These are phyloP conservation scores for Ascochyta rabiei DNA, from an alignment of 2,329 filamentous ascomycete genomes.

Conservation along the genomic window DNA sequence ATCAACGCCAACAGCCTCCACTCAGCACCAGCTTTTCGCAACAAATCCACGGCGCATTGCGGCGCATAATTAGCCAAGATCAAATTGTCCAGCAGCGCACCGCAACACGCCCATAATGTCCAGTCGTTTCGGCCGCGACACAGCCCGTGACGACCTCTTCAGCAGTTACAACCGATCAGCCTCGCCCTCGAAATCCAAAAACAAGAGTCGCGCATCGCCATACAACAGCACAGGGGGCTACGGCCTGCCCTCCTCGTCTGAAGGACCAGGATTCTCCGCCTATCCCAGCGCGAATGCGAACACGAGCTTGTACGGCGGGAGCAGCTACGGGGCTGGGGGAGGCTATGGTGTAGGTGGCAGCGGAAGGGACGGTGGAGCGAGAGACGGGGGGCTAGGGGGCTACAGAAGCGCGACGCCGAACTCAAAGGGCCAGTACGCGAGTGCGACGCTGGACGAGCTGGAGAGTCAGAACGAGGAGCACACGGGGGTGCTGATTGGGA, in stretches of 20 bases:
- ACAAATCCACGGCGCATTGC: not conserved
- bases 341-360: not conserved
- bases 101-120: constrained; percentile 20
- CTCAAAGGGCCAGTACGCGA: constrained; percentile 76
- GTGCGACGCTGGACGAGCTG: constrained; percentile 87
- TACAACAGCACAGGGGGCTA: constrained; percentile 23
- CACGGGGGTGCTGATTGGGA: constrained; percentile 86
- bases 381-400: not conserved
- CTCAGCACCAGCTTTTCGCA: not conserved
- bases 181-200: constrained; percentile 46
- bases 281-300: constrained; percentile 37
- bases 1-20: no score
- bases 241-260: constrained; percentile 12
- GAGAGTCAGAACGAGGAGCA: constrained; percentile 95
- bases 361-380: not conserved
- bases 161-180: constrained; percentile 46
- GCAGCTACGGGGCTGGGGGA: not conserved
- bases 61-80: not conserved
- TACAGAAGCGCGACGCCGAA: constrained; percentile 52
- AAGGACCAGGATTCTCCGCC: constrained; percentile 31
- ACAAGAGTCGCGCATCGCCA: constrained; percentile 24
- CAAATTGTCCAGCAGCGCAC: constrained; percentile 1
- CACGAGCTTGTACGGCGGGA: constrained; percentile 11
- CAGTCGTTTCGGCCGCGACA: constrained; percentile 29
- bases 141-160: constrained; percentile 49